Evolutionary conservation across 768 basidiomycete species (phyloP).

Genomic region (Mycena crocata): DNA sequence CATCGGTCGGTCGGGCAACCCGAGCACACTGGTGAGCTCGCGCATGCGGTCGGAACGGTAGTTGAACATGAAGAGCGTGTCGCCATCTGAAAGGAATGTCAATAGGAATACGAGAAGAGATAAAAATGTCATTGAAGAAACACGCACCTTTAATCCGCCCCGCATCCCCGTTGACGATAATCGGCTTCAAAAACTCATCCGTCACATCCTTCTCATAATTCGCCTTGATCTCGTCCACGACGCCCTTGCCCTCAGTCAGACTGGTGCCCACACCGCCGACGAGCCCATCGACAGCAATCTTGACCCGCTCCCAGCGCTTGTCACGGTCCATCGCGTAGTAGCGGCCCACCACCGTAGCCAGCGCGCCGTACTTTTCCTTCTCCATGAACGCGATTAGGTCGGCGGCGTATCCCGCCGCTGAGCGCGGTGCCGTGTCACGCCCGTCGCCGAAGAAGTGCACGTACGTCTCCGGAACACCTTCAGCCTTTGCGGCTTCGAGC

Average conservation of each 20-base stretch:
- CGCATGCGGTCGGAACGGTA: constrained; percentile 97
- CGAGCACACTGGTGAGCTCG: constrained; percentile 87
- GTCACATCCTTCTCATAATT: constrained; percentile 89
- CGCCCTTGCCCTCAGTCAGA: constrained; percentile 65
- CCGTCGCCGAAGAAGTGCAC: constrained; percentile 97
- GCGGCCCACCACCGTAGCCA: constrained; percentile 88
- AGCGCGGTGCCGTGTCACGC: constrained; percentile 92
- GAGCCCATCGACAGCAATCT: constrained; percentile 89
- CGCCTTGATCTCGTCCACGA: constrained; percentile 75
- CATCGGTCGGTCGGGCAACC: constrained; percentile 84
- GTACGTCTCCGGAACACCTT: constrained; percentile 86
- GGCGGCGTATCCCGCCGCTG: constrained; percentile 80
- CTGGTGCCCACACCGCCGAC: constrained; percentile 81
- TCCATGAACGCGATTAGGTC: constrained; percentile 82
- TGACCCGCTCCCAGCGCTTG: constrained; percentile 95
- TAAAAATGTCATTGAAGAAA: background rate
- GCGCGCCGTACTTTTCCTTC: constrained; percentile 81
- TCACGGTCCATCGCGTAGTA: constrained; percentile 99
- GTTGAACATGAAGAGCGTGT: constrained; percentile 97
- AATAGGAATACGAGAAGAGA: background rate
- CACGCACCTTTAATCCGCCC: constrained; percentile 82
- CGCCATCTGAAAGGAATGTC: constrained; percentile 63
- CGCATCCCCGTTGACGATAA: constrained; percentile 84
- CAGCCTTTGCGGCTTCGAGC: constrained; percentile 89
- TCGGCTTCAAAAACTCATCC: constrained; percentile 96